Percentiles rank a stretch among this genome's conserved stretches.
These are phyloP conservation scores for Xylariaceae sp. DNA, from an alignment of 2,329 filamentous ascomycete species.

Conservation along the genomic window DNA sequence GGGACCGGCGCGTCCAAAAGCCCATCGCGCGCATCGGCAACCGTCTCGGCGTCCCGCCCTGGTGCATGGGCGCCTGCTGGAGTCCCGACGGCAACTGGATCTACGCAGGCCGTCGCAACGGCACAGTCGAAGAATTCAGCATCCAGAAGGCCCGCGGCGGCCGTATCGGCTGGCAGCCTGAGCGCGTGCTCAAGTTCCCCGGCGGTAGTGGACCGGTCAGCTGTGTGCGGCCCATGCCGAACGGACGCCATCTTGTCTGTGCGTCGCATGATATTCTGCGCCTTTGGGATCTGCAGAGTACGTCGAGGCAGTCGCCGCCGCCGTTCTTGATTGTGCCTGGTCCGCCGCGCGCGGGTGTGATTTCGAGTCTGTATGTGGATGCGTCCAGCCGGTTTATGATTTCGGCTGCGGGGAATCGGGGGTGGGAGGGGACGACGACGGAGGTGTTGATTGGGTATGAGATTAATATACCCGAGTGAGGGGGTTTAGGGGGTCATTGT, in stretches of 20 bases:
- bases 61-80: constrained; percentile 98
- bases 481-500: background rate
- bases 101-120: constrained; percentile 84
- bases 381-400: constrained; percentile 87
- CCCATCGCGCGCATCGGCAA: constrained; percentile 76
- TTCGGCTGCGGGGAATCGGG: constrained; percentile 82
- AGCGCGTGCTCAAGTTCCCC: constrained; percentile 80
- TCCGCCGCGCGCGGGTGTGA: constrained; percentile 74
- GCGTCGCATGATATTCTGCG: constrained; percentile 91
- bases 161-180: constrained; percentile 61
- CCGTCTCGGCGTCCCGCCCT: constrained; percentile 73
- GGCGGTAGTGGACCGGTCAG: constrained; percentile 85
- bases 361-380: constrained; percentile 81
- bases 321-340: constrained; percentile 97
- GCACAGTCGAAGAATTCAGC: constrained; percentile 90
- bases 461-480: constrained; percentile 50
- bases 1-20: constrained; percentile 74
- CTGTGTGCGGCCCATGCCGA: constrained; percentile 83
- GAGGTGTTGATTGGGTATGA: constrained; percentile 95
- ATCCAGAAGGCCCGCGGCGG: constrained; percentile 67
- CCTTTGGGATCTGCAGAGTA: constrained; percentile 75
- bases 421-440: constrained; percentile 87
- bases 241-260: constrained; percentile 86
- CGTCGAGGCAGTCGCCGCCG: constrained; percentile 68
- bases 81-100: constrained; percentile 92